Conservation (phyloP, 1,284 basidiomycete species). For the Ceratobasidium sp. region DNA sequence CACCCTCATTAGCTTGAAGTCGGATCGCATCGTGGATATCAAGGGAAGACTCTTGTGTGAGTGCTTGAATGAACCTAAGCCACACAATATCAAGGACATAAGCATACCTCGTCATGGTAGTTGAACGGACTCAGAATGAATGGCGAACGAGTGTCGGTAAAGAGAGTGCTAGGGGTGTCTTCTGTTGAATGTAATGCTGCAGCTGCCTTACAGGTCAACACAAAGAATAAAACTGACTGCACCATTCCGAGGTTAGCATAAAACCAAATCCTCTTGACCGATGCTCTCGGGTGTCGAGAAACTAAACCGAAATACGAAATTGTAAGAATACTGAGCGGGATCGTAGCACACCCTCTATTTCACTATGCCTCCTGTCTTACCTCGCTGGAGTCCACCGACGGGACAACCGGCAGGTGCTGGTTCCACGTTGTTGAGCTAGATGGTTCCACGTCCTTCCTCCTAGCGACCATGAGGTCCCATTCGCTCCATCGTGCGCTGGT, state of each 20-base stretch:
- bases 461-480: constrained; percentile 72
- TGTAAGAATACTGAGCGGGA: neutral
- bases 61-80: neutral
- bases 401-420: constrained; percentile 38
- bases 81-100: constrained; percentile 57
- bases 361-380: constrained; percentile 21
- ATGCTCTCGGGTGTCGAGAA: constrained; percentile 73
- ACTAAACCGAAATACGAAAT: constrained; percentile 56
- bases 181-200: constrained; percentile 64
- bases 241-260: constrained; percentile 71
- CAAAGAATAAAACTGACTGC: neutral
- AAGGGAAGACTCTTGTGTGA: constrained; percentile 45
- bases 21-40: constrained; percentile 70
- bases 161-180: constrained; percentile 69
- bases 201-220: constrained; percentile 46
- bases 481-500: constrained; percentile 76
- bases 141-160: constrained; percentile 55
- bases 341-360: neutral
- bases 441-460: constrained; percentile 53
- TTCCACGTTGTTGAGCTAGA: constrained; percentile 46
- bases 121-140: constrained; percentile 74
- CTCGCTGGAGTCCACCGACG: constrained; percentile 44
- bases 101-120: constrained; percentile 67
- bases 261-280: constrained; percentile 72
- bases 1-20: constrained; percentile 54